These are phyloP conservation scores for Evansstolkia leycettana DNA, from an alignment of 495 filamentous ascomycete species.

Conservation along the genomic window DNA sequence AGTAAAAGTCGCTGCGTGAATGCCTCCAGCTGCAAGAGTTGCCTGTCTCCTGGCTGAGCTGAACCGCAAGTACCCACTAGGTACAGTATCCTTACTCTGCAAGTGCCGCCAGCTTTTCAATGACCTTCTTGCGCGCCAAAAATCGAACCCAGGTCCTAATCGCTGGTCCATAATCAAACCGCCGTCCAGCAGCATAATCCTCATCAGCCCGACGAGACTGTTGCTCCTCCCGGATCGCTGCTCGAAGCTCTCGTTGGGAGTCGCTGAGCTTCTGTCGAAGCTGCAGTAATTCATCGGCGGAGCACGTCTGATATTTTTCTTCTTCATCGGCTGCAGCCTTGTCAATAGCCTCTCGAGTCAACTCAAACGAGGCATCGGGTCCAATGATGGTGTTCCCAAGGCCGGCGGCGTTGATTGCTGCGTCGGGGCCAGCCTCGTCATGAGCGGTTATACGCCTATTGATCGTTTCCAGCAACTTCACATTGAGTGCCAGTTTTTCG, in stretches of 20 bases:
- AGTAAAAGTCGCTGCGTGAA: no score
- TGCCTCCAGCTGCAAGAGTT: no score
- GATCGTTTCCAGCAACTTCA: slow-evolving; percentile 26
- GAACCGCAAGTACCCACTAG: no score
- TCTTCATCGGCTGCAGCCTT: slow-evolving; percentile 6
- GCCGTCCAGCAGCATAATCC: slow-evolving; percentile 29
- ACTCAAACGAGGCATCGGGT: slow-evolving; percentile 18
- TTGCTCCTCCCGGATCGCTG: slow-evolving; percentile 30
- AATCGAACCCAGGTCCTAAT: slow-evolving; percentile 31
- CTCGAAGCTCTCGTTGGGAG: slow-evolving; percentile 22
- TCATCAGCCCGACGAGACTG: slow-evolving; percentile 29
- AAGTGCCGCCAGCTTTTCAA: slow-evolving; percentile 14
- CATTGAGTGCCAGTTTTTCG: slow-evolving; percentile 31
- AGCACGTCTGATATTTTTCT: slow-evolving; percentile 9
- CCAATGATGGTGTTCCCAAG: slow-evolving; percentile 17
- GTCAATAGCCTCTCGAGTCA: slow-evolving; percentile 24
- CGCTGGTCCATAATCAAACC: slow-evolving; percentile 36
- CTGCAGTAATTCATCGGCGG: slow-evolving; percentile 13
- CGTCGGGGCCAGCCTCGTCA: background rate
- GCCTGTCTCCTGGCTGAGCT: no score
- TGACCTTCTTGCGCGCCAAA: slow-evolving; percentile 27
- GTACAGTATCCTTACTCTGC: background rate
- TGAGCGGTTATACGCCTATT: slow-evolving; percentile 16
- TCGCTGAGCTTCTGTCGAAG: slow-evolving; percentile 17
- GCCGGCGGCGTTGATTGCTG: background rate